phyloP scores from a whole-genome alignment of 495 filamentous ascomycete genomes.

The Penicillium paradoxum region DNA sequence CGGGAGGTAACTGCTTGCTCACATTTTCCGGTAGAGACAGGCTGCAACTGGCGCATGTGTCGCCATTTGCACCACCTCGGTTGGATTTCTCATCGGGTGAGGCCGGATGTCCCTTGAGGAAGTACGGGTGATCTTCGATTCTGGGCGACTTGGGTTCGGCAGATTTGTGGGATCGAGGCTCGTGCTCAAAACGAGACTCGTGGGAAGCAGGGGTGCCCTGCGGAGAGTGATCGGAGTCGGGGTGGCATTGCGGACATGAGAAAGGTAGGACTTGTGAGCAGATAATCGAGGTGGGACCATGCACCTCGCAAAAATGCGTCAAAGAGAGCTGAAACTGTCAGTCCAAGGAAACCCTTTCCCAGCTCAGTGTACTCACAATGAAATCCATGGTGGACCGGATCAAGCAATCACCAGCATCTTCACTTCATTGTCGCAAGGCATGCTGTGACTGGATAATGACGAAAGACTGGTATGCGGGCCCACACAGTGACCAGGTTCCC shows the following conservation, averaged over 20 bases:
- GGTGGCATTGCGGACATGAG: slow-evolving; percentile 67
- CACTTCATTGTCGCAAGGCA: slow-evolving; percentile 37
- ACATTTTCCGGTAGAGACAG: slow-evolving; percentile 51
- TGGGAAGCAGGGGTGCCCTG: slow-evolving; percentile 31
- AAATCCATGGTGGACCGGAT: slow-evolving; percentile 42
- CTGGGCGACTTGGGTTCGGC: slow-evolving; percentile 24
- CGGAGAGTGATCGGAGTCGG: slow-evolving; percentile 32
- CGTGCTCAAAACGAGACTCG: slow-evolving; percentile 19
- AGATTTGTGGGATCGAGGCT: slow-evolving; percentile 1
- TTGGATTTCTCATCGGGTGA: slow-evolving; percentile 31
- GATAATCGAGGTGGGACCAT: slow-evolving; percentile 91
- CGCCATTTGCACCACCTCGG: slow-evolving; percentile 36
- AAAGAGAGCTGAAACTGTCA: slow-evolving; percentile 61
- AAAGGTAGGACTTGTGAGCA: slow-evolving; percentile 85
- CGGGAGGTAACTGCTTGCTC: slow-evolving; percentile 49
- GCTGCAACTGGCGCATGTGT: slow-evolving; percentile 56
- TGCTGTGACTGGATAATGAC: slow-evolving; percentile 24
- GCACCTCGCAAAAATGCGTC: slow-evolving; percentile 93
- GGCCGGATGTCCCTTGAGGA: slow-evolving; percentile 32
- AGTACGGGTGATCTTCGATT: slow-evolving; percentile 46
- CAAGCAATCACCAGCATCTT: slow-evolving; percentile 24
- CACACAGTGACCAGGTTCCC: slow-evolving; percentile 17
- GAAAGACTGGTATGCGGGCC: slow-evolving; percentile 21
- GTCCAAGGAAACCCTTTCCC: background rate
- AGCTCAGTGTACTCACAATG: slow-evolving; percentile 25